These are phyloP conservation scores for Podaxis pistillaris DNA, from an alignment of 768 basidiomycete species.

Conservation along the genomic window DNA sequence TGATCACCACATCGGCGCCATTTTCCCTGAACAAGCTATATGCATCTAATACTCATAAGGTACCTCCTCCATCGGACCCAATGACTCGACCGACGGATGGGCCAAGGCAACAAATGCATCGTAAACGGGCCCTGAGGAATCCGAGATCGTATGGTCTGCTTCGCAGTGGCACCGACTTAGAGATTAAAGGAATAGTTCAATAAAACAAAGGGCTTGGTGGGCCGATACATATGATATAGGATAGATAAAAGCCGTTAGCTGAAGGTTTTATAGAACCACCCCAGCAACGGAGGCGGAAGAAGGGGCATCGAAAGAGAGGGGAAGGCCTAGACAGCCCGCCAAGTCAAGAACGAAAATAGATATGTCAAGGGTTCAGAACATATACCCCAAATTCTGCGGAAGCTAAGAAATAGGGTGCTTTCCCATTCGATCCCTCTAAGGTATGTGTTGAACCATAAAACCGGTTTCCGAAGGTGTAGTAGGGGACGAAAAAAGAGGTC, in stretches of 20 bases:
- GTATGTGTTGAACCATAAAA: background rate
- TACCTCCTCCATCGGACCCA: background rate
- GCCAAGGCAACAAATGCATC: background rate
- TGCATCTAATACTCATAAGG: constrained; percentile 1
- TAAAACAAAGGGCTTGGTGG: background rate
- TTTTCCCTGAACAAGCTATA: background rate
- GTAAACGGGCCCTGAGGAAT: background rate
- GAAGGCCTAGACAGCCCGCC: background rate
- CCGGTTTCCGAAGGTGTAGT: background rate
- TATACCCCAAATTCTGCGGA: constrained; percentile 1
- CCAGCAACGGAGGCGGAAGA: background rate
- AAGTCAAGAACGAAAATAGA: background rate
- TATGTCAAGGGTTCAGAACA: background rate
- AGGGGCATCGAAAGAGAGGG: background rate
- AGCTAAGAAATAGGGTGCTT: constrained; percentile 2
- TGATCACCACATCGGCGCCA: background rate
- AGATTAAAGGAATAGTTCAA: background rate
- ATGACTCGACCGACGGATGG: background rate
- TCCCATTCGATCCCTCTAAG: background rate
- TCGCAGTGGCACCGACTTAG: background rate
- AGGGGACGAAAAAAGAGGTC: background rate
- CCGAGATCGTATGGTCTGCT: background rate
- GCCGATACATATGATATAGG: constrained; percentile 7
- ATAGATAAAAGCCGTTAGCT: background rate
- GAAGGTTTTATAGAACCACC: background rate